Evolutionary conservation across 2,329 filamentous ascomycete genomes (phyloP), one percentile per base, ranked within the genome.

Genomic region (Harringtonia aguacate): DNA sequence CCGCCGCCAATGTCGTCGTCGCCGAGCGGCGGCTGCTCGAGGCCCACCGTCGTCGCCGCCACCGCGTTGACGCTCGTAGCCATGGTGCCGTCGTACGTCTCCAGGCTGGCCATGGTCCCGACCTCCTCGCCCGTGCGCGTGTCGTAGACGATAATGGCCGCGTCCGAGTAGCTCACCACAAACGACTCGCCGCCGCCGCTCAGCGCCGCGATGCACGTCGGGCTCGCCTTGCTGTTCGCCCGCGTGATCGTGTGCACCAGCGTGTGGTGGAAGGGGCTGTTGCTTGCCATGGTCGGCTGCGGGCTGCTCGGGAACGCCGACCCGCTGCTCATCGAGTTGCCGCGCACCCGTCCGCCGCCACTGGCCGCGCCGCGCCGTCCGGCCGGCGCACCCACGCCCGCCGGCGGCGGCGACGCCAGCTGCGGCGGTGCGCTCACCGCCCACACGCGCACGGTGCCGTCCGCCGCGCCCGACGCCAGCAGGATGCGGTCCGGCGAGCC

Each of bases 361-460:
- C 69, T 70, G 2, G 67, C 60, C 45, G 66, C 63, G 42, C 85
- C 75, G 53, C 86, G 73, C 35, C 75, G 57, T 41, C 65, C 64
- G 22, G 68, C 63, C 0, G 45, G 27, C 2, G 43, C 44, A 7
- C n/a, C n/a, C n/a, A n/a, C n/a, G n/a, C 24, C 24, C 22, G 79
- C 81, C 12, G 82, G 79, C 53, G 88, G 84, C 9, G 87, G 87
- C 12, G 87, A 90, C 28, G 82, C 82, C 42, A 88, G 66, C 55
- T 94, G 87, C 9, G 90, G 90, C 22, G 92, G 90, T 29, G 88
- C 80, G 56, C 86, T 95, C 48, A 97, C 84, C 18, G 89, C 86
- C 92, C 92, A 98, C 18, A 98, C 77, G 53, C 94, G 86, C 46
- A 97, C 83, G 4, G 81, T 85, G 10, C 90, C 90, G 58, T 98